Evolutionary conservation across 768 basidiomycete species (phyloP), one percentile per base, ranked within the genome.

Genomic region (Boletus subparvulus): DNA sequence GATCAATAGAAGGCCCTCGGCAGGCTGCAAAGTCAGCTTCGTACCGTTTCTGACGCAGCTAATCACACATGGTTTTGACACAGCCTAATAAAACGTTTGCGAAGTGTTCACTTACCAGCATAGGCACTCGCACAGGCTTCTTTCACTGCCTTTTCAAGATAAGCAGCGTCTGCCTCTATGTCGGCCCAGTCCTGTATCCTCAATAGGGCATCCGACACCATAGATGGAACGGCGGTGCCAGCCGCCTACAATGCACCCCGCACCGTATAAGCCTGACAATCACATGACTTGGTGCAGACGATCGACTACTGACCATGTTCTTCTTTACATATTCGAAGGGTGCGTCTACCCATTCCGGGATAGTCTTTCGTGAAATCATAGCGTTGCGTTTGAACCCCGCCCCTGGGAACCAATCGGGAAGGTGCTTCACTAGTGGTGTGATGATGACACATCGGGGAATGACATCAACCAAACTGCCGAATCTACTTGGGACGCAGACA

Each of bases 401-500:
- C n/a, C 66, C 66, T 33, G 68, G 65, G 6, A 67, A 52, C 68
- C 68, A 68, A 2, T 55, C n/a, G 6, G 65, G 67, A 50, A 69
- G 40, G 39, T 59, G 19, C 41, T 35, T 55, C 14, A 70, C 63
- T 68, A 28, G 32, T 28, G 26, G 6, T 28, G 26, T 28, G 26
- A 28, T 2, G 26, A 28, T 28, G 26, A 28, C 26, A 28, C 26
- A 28, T 28, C 26, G 9, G 40, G n/a, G 16, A 17, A 36, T 17
- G 12, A 47, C 21, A 21, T 41, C 48, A 53, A 39, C 50, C 12
- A 54, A 41, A 6, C 17, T 17, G n/a, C 37, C 24, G 7, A 30
- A 51, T 10, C 10, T 42, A 33, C 40, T 24, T n/a, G 41, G 30
- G 24, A 40, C 6, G 8, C 16, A 35, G 7, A 36, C 14, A 21